Conservation (phyloP, 805 yeast genomes). For the Candida krabiensis region DNA sequence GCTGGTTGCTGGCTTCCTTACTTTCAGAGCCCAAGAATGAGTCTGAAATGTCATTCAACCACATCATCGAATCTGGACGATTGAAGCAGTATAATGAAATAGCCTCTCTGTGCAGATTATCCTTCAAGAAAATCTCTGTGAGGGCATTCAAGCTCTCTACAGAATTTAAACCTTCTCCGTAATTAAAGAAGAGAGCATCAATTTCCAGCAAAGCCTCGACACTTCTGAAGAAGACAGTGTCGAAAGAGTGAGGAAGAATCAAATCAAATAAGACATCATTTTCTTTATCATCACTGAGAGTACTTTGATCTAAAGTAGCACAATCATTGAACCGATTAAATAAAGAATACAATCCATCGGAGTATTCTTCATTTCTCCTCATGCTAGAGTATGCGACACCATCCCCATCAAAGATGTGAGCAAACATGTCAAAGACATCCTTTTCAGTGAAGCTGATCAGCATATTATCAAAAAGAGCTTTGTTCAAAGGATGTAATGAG, state of each 20-base stretch:
- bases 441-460: conserved; percentile 6
- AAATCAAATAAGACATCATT: conserved; percentile 8
- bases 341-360: conserved; percentile 14
- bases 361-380: conserved; percentile 2
- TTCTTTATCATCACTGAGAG: conserved; percentile 18
- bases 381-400: background rate
- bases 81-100: conserved; percentile 14
- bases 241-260: conserved; percentile 8
- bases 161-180: conserved; percentile 2
- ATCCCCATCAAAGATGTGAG: conserved; percentile 7
- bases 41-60: conserved; percentile 18
- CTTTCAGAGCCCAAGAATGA: conserved; percentile 18
- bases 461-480: conserved; percentile 16
- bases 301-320: conserved; percentile 21
- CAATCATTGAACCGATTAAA: conserved; percentile 21
- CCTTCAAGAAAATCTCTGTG: conserved; percentile 6
- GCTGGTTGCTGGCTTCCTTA: conserved; percentile 20
- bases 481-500: conserved; percentile 22
- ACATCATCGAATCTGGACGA: conserved; percentile 19
- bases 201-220: conserved; percentile 7
- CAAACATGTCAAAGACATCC: conserved; percentile 12
- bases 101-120: conserved; percentile 20
- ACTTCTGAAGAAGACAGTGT: conserved; percentile 7
- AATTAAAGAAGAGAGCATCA: conserved; percentile 2
- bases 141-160: conserved; percentile 4